These are phyloP conservation scores for Macadamia tetraphylla DNA, from an alignment of 164 flowering plant genomes.

Conservation along the genomic window DNA sequence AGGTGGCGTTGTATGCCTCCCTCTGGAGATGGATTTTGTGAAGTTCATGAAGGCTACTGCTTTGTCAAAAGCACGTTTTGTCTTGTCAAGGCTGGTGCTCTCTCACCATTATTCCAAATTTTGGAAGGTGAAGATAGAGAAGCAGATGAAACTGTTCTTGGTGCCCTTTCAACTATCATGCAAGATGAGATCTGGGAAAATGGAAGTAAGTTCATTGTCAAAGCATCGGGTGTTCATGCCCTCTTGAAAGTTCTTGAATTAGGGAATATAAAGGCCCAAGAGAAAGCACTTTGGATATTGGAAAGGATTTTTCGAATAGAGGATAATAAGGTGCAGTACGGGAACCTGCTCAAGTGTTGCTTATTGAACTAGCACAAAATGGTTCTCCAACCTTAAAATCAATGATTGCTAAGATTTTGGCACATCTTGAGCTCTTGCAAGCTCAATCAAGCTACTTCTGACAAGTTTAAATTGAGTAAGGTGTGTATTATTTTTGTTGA, in stretches of 20 bases:
- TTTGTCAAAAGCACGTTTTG: conserved; percentile 59
- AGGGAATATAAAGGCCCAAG: conserved; percentile 54
- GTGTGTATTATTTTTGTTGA: background rate
- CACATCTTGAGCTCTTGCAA: conserved; percentile 77
- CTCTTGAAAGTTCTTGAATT: conserved; percentile 42
- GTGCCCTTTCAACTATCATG: conserved; percentile 61
- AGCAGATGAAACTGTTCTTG: conserved; percentile 70
- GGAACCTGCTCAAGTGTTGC: conserved; percentile 60
- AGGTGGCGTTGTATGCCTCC: conserved; percentile 62
- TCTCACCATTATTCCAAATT: conserved; percentile 44
- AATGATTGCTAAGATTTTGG: conserved; percentile 54
- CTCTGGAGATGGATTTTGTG: conserved; percentile 44
- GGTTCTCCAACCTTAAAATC: conserved; percentile 50
- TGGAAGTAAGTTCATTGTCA: conserved; percentile 52
- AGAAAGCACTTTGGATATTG: conserved; percentile 71
- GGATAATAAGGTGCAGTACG: conserved; percentile 43
- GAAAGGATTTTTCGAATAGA: conserved; percentile 63
- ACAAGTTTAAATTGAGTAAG: background rate
- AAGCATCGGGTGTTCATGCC: conserved; percentile 40
- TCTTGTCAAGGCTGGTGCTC: conserved; percentile 66
- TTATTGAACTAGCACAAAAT: conserved; percentile 72
- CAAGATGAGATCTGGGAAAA: conserved; percentile 65
- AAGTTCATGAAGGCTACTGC: conserved; percentile 68
- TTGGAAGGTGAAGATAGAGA: conserved; percentile 58
- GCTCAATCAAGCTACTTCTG: conserved; percentile 78